Evolutionary conservation across 2,329 filamentous ascomycete species (phyloP), one percentile per base, ranked within the genome.

Genomic region (Dactylellina drechsleri): DNA sequence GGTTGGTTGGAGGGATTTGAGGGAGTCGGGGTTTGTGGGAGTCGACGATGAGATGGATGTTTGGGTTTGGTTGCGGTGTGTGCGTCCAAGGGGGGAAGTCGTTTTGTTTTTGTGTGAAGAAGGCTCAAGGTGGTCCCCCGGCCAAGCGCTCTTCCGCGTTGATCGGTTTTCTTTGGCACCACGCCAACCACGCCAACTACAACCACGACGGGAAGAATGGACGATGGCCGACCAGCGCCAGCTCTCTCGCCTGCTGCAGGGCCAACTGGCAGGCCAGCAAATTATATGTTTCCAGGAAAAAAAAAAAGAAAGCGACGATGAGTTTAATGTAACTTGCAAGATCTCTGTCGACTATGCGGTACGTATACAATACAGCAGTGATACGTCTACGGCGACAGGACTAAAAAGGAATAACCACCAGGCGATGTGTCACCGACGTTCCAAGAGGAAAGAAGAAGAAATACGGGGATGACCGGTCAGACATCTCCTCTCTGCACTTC

Each of bases 31-130:
- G 13, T 43, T 20, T 28, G 31, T 54, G 16, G 6, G n/a, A 18
- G 54, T 66, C 52, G 60, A 72, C 54, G 67, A 72, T 64, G 67
- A 72, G 67, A 72, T 72, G 66, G 53, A 52, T 59, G 26, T 50
- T 36, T 36, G 31, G 31, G 31, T 36, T 10, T 2, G 53, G 54
- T 36, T 28, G n/a, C 18, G 8, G 43, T 47, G 5, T 10, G 43
- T 45, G 50, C 18, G 67, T 31, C 59, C 66, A 72, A 72, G 67
- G 67, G 67, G 67, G 61, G 26, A 53, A 49, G 59, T 56, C 64
- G 59, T 50, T 64, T 71, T 64, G 59, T 71, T 64, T 71, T 64
- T 53, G 66, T 60, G 45, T 23, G 28, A 18, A 52, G 23, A 50
- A n/a, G 23, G 23, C 23, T 23, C 23, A 47, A 47, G 43, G 43